Conservation (phyloP, 2,329 filamentous ascomycete species). For the Exophiala spinifera region DNA sequence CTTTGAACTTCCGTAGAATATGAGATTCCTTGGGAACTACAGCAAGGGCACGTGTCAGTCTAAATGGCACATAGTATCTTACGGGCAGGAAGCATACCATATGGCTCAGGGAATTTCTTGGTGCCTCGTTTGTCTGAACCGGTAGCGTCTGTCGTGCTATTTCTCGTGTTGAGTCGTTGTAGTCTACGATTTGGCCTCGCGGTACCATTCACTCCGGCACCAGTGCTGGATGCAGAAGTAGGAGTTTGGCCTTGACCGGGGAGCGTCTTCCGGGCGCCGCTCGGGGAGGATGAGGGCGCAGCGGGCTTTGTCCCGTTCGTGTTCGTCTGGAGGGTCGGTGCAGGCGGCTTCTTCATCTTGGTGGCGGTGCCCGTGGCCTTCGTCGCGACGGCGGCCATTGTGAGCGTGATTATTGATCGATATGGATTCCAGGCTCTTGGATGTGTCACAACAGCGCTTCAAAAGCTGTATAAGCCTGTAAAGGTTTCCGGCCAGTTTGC, state of each 20-base stretch:
- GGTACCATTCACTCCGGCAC: slow-evolving; percentile 40
- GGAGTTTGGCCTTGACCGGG: slow-evolving; percentile 37
- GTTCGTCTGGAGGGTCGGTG: slow-evolving; percentile 59
- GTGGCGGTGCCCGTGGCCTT: slow-evolving; percentile 25
- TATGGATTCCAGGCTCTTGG: slow-evolving; percentile 3
- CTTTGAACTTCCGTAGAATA: slow-evolving; percentile 76
- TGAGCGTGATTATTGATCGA: not conserved
- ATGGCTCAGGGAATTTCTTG: slow-evolving; percentile 45
- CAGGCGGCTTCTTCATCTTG: slow-evolving; percentile 30
- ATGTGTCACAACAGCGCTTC: slow-evolving; percentile 1
- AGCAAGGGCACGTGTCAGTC: slow-evolving; percentile 9
- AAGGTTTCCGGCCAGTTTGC: slow-evolving; percentile 21
- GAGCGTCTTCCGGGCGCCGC: slow-evolving; percentile 54
- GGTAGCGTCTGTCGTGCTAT: slow-evolving; percentile 29
- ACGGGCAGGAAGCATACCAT: slow-evolving; percentile 38
- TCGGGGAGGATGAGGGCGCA: slow-evolving; percentile 59
- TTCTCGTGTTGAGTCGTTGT: slow-evolving; percentile 37
- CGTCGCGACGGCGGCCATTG: slow-evolving; percentile 26
- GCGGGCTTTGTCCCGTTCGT: slow-evolving; percentile 58
- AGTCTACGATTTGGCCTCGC: slow-evolving; percentile 47
- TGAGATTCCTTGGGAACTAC: slow-evolving; percentile 70
- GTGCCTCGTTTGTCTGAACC: slow-evolving; percentile 34
- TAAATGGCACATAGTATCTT: not conserved
- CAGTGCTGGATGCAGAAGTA: slow-evolving; percentile 34
- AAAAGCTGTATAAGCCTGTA: slow-evolving; percentile 12